These are phyloP conservation scores for Closterium sp. DNA, from an alignment of 139 green algal genomes.

Conservation along the genomic window DNA sequence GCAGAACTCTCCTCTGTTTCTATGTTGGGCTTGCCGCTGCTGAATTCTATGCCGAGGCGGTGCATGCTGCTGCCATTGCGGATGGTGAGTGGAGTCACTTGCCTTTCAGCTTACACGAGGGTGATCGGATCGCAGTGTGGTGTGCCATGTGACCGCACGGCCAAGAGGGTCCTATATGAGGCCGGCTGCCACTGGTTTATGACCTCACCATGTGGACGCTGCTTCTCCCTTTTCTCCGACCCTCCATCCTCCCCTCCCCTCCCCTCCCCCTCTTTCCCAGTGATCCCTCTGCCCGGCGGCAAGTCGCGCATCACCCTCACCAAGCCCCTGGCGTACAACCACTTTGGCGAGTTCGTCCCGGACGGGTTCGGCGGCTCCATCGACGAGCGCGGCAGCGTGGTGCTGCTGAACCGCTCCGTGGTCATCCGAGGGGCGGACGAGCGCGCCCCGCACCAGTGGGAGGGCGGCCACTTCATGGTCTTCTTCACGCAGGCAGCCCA, in stretches of 20 bases:
- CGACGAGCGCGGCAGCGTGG: slow-evolving; percentile 24
- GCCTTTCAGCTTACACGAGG: no score
- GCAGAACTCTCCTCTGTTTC: no score
- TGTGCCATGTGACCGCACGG: no score
- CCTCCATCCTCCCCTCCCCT: not conserved
- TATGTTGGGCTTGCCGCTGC: no score
- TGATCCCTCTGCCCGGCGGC: not conserved
- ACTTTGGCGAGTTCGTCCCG: not conserved
- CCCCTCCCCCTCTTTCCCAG: not conserved
- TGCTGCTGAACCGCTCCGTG: slow-evolving; percentile 37
- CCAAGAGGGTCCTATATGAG: no score
- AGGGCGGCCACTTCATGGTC: slow-evolving; percentile 47
- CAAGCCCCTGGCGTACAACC: slow-evolving; percentile 2
- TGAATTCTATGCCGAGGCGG: no score
- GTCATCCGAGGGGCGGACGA: slow-evolving; percentile 7
- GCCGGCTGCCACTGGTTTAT: no score
- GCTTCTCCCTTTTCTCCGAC: no score
- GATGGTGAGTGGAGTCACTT: no score
- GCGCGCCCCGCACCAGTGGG: not conserved
- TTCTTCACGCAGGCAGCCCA: slow-evolving; percentile 25
- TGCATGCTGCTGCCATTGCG: no score
- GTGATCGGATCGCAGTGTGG: no score
- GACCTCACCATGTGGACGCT: no score
- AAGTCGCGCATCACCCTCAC: not conserved
- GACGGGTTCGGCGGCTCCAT: slow-evolving; percentile 22